Evolutionary conservation across 257 asterid genomes (phyloP).

Genomic region (Lithospermum erythrorhizon): DNA sequence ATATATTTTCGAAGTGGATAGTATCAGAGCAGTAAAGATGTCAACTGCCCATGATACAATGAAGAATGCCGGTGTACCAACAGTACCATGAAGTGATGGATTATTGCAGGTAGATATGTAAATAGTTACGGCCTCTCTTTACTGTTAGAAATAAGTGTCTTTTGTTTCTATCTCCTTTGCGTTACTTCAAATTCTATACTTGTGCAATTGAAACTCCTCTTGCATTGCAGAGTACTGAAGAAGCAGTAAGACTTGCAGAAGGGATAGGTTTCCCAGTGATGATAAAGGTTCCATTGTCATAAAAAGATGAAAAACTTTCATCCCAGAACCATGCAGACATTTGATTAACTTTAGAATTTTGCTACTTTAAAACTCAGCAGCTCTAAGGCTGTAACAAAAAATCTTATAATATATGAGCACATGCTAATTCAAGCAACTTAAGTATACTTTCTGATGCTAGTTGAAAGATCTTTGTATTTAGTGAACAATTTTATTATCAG

Average conservation of each 20-base stretch:
- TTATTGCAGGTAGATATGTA: slow-evolving; percentile 48
- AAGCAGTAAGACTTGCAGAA: slow-evolving; percentile 69
- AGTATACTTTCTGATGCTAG: too few relatives aligned
- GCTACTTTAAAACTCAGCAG: too few relatives aligned
- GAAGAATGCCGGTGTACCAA: slow-evolving; percentile 99
- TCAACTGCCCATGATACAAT: slow-evolving; percentile 98
- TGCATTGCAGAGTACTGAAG: slow-evolving; percentile 67
- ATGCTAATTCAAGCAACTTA: too few relatives aligned
- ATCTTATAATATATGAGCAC: too few relatives aligned
- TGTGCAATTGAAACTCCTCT: slow-evolving; percentile 5
- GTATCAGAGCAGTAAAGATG: slow-evolving; percentile 93
- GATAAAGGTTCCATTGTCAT: slow-evolving; percentile 63
- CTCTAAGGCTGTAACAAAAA: too few relatives aligned
- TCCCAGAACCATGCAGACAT: neutral
- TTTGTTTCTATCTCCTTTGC: neutral
- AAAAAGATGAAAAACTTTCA: neutral
- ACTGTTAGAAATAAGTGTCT: neutral
- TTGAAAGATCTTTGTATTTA: too few relatives aligned
- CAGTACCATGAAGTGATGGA: slow-evolving; percentile 99
- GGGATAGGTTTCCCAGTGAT: slow-evolving; percentile 90
- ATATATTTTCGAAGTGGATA: slow-evolving; percentile 60
- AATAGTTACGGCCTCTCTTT: neutral
- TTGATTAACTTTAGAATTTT: too few relatives aligned
- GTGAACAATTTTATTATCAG: too few relatives aligned
- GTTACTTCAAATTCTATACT: neutral